phyloP scores from a whole-genome alignment of 1,284 basidiomycete genomes.

The Malassezia restricta region DNA sequence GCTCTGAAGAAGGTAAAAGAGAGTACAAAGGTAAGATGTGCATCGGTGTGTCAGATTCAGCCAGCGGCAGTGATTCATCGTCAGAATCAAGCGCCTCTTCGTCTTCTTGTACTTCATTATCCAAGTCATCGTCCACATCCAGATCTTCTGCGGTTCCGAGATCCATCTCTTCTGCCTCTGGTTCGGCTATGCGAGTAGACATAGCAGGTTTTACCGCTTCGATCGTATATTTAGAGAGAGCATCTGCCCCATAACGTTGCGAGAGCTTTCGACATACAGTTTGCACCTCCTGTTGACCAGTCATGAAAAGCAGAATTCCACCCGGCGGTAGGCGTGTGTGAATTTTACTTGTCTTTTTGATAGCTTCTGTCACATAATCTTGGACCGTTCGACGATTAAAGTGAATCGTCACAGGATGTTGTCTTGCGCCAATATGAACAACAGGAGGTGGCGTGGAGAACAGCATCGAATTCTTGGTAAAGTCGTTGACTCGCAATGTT shows the following conservation, averaged over 20 bases:
- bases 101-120: conserved; percentile 25
- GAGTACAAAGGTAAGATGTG: conserved; percentile 65
- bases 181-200: conserved; percentile 38
- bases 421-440: conserved; percentile 75
- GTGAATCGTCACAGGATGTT: conserved; percentile 89
- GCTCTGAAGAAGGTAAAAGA: conserved; percentile 59
- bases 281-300: conserved; percentile 64
- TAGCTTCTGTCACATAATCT: conserved; percentile 81
- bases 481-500: conserved; percentile 84
- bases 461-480: conserved; percentile 70
- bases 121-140: conserved; percentile 47
- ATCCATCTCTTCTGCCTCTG: conserved; percentile 74
- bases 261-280: conserved; percentile 62
- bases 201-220: not conserved
- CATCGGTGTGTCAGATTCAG: conserved; percentile 35
- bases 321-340: conserved; percentile 61
- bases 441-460: conserved; percentile 77
- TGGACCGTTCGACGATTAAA: conserved; percentile 73
- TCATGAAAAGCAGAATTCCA: conserved; percentile 63
- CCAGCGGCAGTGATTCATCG: conserved; percentile 21
- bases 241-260: conserved; percentile 61
- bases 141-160: conserved; percentile 52
- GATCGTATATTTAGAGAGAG: conserved; percentile 46
- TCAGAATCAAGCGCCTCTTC: conserved; percentile 18
- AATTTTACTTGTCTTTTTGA: conserved; percentile 75